Conservation (phyloP, 371 early-diverging fungal genomes). For the Rhizomucor miehei region DNA sequence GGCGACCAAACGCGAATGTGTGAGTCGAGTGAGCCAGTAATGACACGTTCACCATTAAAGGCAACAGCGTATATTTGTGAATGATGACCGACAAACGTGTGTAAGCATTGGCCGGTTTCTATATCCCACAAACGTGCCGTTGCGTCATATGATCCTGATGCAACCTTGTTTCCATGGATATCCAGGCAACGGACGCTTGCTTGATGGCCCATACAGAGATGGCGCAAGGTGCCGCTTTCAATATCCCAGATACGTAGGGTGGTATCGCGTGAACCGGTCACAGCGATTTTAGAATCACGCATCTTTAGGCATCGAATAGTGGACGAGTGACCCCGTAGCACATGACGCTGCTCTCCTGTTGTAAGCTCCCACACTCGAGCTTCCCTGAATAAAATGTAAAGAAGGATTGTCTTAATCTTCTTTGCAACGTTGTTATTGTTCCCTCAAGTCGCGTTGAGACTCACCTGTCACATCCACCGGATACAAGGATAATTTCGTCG, state of each 20-base stretch:
- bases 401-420: conserved; percentile 10
- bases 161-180: conserved; percentile 66
- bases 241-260: conserved; percentile 81
- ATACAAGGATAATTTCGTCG: conserved; percentile 42
- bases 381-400: conserved; percentile 29
- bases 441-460: background rate
- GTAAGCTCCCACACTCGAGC: conserved; percentile 86
- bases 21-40: conserved; percentile 77
- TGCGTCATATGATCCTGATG: conserved; percentile 87
- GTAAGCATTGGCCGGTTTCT: conserved; percentile 62
- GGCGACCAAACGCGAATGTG: conserved; percentile 69
- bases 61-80: conserved; percentile 67
- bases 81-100: conserved; percentile 64
- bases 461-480: conserved; percentile 79
- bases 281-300: conserved; percentile 47
- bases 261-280: conserved; percentile 90
- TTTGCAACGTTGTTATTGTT: conserved; percentile 8
- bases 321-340: conserved; percentile 81
- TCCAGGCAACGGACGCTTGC: conserved; percentile 83
- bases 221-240: conserved; percentile 55
- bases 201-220: conserved; percentile 72
- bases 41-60: conserved; percentile 56
- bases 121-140: conserved; percentile 86
- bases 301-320: conserved; percentile 88
- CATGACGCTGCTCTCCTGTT: conserved; percentile 64